Conservation (phyloP, 2,329 filamentous ascomycete genomes). For the Trichoderma brevicompactum region DNA sequence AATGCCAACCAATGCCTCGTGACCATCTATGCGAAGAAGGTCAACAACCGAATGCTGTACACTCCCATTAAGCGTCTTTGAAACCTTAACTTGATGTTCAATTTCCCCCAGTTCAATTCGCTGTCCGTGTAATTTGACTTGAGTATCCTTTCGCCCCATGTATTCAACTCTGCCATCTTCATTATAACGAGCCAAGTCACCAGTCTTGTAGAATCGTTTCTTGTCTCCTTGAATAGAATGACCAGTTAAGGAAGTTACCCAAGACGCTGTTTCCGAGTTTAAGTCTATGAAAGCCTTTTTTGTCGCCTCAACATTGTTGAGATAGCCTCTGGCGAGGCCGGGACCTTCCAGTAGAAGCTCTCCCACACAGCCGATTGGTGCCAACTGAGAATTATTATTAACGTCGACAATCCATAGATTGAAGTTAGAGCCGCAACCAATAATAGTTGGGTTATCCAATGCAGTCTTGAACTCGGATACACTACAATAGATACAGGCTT, state of each 20-base stretch:
- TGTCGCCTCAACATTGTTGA: constrained; percentile 33
- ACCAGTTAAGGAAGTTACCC: constrained; percentile 25
- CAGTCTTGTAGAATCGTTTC: constrained; percentile 48
- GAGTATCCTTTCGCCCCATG: constrained; percentile 58
- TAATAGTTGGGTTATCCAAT: not conserved
- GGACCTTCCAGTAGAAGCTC: constrained; percentile 38
- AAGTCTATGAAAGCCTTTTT: constrained; percentile 40
- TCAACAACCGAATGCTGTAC: too few species aligned
- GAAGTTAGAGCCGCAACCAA: not conserved
- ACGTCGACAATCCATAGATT: constrained; percentile 33
- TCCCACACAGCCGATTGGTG: constrained; percentile 33
- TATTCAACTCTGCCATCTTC: constrained; percentile 47
- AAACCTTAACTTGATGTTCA: constrained; percentile 25
- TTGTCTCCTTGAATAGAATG: constrained; percentile 3
- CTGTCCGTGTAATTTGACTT: constrained; percentile 63
- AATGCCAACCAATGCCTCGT: too few species aligned
- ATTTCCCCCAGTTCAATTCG: constrained; percentile 51
- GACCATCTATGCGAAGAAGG: too few species aligned
- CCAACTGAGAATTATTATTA: constrained; percentile 31
- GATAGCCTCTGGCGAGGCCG: constrained; percentile 34
- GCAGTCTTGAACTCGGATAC: not conserved
- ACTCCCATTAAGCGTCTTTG: too few species aligned
- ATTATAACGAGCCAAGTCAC: constrained; percentile 50
- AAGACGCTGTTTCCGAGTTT: constrained; percentile 47
- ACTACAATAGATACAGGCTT: not conserved